Percentiles rank a stretch among this genome's conserved stretches.
phyloP scores from a whole-genome alignment of 768 basidiomycete species.

The Saitozyma sp. region DNA sequence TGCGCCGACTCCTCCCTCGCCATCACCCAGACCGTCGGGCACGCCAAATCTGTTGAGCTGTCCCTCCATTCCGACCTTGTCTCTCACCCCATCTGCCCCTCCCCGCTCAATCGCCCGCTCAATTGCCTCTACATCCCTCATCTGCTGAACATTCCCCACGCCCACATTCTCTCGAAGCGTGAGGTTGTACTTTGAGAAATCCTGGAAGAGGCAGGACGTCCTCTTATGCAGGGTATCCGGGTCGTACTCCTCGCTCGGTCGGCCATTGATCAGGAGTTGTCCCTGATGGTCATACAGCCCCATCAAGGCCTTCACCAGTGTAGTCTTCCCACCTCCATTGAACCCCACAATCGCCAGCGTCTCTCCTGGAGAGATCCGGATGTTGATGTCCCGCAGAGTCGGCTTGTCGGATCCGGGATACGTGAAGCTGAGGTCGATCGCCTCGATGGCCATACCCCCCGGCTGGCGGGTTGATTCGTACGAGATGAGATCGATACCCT shows the following conservation, averaged over 20 bases:
- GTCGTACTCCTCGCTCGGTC: conserved; percentile 65
- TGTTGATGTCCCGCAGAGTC: conserved; percentile 68
- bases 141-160: conserved; percentile 69
- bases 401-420: conserved; percentile 74
- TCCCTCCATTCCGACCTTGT: conserved; percentile 72
- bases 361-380: conserved; percentile 72
- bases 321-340: conserved; percentile 64
- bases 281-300: conserved; percentile 72
- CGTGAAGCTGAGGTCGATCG: conserved; percentile 68
- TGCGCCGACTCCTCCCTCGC: neutral
- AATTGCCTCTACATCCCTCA: conserved; percentile 63
- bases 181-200: conserved; percentile 75
- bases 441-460: conserved; percentile 69
- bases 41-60: conserved; percentile 59
- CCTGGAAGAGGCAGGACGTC: conserved; percentile 79
- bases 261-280: conserved; percentile 66
- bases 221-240: conserved; percentile 73
- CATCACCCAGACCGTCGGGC: conserved; percentile 13
- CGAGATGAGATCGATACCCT: conserved; percentile 8
- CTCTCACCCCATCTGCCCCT: conserved; percentile 67
- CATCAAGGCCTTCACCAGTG: conserved; percentile 75
- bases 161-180: conserved; percentile 82
- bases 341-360: conserved; percentile 74
- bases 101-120: conserved; percentile 69
- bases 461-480: conserved; percentile 26